These are phyloP conservation scores for Rhynchospora tenuis DNA, from an alignment of 176 grass and related monocot species.

Conservation along the genomic window DNA sequence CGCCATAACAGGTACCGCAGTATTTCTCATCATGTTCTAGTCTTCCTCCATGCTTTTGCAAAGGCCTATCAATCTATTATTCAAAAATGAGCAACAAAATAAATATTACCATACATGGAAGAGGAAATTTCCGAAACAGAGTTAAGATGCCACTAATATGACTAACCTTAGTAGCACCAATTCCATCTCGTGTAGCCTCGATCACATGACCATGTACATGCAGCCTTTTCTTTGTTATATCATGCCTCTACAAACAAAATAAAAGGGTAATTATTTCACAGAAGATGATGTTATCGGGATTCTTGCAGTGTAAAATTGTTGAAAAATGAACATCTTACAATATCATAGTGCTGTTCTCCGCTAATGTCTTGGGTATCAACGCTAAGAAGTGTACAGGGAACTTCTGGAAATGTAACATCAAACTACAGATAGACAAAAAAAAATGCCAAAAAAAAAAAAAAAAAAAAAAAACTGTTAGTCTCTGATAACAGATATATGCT, in stretches of 20 bases:
- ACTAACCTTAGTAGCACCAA: slow-evolving; percentile 85
- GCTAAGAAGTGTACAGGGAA: slow-evolving; percentile 91
- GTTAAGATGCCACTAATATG: not conserved
- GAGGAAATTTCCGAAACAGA: slow-evolving; percentile 8
- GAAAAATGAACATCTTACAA: slow-evolving; percentile 45
- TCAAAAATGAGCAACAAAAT: slow-evolving; percentile 5
- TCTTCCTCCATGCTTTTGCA: slow-evolving; percentile 96
- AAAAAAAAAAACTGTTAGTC: not conserved
- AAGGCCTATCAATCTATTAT: slow-evolving; percentile 80
- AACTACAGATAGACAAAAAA: slow-evolving; percentile 65
- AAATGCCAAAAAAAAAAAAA: slow-evolving; percentile 18
- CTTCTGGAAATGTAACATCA: slow-evolving; percentile 82
- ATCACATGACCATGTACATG: slow-evolving; percentile 67
- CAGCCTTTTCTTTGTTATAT: slow-evolving; percentile 71
- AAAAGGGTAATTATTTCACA: not conserved
- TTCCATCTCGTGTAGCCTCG: slow-evolving; percentile 67
- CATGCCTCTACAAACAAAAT: slow-evolving; percentile 62
- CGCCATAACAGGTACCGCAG: slow-evolving; percentile 95
- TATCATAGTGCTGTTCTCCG: slow-evolving; percentile 89
- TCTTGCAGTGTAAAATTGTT: not conserved
- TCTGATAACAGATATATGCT: not conserved
- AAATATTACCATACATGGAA: slow-evolving; percentile 14
- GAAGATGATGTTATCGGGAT: not conserved
- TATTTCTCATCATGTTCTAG: slow-evolving; percentile 83
- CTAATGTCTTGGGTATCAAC: slow-evolving; percentile 89